Conservation (phyloP, 768 basidiomycete genomes). For the Thelephora aurantiotincta region DNA sequence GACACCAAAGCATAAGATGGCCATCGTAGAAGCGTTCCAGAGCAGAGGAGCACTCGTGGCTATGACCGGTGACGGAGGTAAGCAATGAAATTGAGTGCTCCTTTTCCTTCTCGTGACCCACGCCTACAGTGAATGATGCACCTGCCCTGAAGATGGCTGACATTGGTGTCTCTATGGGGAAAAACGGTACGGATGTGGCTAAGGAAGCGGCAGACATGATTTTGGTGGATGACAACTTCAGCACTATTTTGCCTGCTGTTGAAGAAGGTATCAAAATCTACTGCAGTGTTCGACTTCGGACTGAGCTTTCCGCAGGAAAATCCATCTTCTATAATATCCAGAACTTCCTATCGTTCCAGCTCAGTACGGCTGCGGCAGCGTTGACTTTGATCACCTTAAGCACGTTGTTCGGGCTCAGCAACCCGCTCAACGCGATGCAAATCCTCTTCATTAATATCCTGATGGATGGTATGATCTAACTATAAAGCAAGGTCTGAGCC, state of each 20-base stretch:
- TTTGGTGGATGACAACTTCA: slow-evolving; percentile 94
- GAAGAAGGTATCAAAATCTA: slow-evolving; percentile 55
- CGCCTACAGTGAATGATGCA: slow-evolving; percentile 71
- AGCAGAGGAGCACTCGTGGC: slow-evolving; percentile 80
- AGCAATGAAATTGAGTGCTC: slow-evolving; percentile 10
- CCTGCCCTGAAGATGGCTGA: slow-evolving; percentile 97
- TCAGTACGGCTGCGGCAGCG: slow-evolving; percentile 94
- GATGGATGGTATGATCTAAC: slow-evolving; percentile 67
- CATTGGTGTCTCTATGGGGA: slow-evolving; percentile 96
- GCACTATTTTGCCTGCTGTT: slow-evolving; percentile 84
- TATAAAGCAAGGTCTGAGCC: background rate
- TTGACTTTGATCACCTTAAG: slow-evolving; percentile 90
- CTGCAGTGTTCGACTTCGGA: slow-evolving; percentile 3
- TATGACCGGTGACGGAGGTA: slow-evolving; percentile 96
- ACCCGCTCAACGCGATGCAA: slow-evolving; percentile 96
- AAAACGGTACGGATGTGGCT: slow-evolving; percentile 95
- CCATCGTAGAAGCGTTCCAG: slow-evolving; percentile 91
- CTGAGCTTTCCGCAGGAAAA: slow-evolving; percentile 43
- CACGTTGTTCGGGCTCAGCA: slow-evolving; percentile 79
- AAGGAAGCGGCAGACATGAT: slow-evolving; percentile 98
- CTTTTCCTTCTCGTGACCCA: slow-evolving; percentile 4
- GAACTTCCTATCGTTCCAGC: slow-evolving; percentile 93
- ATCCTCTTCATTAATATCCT: slow-evolving; percentile 99
- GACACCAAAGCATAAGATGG: slow-evolving; percentile 96
- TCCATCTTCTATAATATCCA: slow-evolving; percentile 99